phyloP scores from a whole-genome alignment of 352 stramenopile genomes.

The Phytophthora melonis region DNA sequence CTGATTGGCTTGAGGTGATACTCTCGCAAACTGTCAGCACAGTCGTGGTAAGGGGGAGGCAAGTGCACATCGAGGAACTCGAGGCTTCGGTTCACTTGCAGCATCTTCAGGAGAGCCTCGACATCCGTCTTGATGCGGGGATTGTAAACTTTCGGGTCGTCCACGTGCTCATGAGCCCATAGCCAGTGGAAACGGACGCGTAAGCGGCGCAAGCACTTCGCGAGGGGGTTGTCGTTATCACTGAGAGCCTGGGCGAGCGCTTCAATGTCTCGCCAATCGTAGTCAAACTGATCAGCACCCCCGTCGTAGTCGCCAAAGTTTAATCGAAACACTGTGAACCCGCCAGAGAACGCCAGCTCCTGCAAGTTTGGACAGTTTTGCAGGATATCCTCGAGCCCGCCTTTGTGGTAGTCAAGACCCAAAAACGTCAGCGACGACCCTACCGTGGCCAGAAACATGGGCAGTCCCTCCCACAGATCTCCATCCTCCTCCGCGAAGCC shows the following conservation, averaged over 20 bases:
- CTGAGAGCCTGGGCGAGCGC: not conserved
- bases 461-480: not conserved
- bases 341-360: not conserved
- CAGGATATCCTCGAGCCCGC: not conserved
- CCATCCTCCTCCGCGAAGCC: not conserved
- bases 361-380: not conserved
- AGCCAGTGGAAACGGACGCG: not conserved
- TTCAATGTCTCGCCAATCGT: not conserved
- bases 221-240: not conserved
- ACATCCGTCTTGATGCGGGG: not conserved
- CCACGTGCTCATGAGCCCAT: not conserved
- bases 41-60: too few relatives aligned
- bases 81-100: constrained; percentile 1
- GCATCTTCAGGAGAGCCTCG: constrained; percentile 1
- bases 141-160: not conserved
- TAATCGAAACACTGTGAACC: not conserved
- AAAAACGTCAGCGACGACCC: not conserved
- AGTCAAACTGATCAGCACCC: not conserved
- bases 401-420: not conserved
- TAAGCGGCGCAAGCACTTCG: not conserved
- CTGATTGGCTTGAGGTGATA: not conserved
- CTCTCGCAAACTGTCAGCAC: too few relatives aligned
- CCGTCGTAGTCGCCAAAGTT: not conserved
- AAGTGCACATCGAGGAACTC: constrained; percentile 1
- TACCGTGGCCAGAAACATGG: too few relatives aligned